Conservation (phyloP, 768 basidiomycete genomes). For the Naganishia antarctica region DNA sequence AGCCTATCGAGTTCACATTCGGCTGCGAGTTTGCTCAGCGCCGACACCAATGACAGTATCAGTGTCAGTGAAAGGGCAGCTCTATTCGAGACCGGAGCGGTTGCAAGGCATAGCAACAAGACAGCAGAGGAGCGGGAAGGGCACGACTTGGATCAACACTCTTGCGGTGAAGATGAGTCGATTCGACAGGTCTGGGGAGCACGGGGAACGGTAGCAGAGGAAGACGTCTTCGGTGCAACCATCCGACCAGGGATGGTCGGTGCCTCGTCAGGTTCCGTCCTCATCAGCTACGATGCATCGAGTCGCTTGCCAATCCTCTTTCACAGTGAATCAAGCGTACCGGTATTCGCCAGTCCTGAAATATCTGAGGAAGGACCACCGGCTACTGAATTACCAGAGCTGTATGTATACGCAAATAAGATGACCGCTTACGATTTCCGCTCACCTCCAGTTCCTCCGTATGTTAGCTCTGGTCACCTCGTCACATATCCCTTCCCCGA, state of each 20-base stretch:
- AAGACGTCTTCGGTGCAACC: not conserved
- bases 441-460: no score
- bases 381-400: no score
- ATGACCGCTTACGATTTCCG: no score
- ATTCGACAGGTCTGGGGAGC: not conserved
- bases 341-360: no score
- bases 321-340: no score
- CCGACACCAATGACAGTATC: not conserved
- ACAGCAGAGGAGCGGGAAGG: conserved; percentile 3
- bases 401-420: no score
- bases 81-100: not conserved
- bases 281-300: no score
- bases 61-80: not conserved
- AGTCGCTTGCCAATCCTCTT: no score
- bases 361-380: no score
- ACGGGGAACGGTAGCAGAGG: not conserved
- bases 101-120: not conserved
- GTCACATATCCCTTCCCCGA: no score
- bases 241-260: not conserved
- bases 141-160: not conserved
- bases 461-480: no score
- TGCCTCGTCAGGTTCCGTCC: no score
- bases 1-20: conserved; percentile 1
- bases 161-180: not conserved
- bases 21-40: not conserved